These are phyloP conservation scores for Yamadazyma mexicana DNA, from an alignment of 1,139 yeast species.

Conservation along the genomic window DNA sequence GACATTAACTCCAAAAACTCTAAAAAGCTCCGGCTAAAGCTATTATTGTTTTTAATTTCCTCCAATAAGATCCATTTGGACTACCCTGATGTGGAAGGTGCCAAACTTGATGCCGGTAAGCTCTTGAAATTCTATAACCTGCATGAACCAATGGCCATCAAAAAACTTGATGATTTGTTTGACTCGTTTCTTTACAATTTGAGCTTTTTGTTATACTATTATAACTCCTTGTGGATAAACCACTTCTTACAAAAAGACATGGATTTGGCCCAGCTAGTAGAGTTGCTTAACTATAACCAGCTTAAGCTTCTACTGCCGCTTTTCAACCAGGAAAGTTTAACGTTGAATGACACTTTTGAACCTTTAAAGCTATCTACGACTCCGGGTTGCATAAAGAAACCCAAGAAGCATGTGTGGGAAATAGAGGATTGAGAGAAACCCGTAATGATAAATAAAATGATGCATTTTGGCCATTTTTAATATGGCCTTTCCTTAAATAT, in stretches of 20 bases:
- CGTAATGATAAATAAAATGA: not conserved
- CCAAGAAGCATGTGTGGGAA: not conserved
- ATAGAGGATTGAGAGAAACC: constrained; percentile 1
- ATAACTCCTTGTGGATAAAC: constrained; percentile 17
- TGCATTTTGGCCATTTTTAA: not conserved
- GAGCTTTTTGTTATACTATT: constrained; percentile 22
- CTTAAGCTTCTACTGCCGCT: constrained; percentile 9
- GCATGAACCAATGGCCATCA: constrained; percentile 3
- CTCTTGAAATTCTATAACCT: constrained; percentile 15
- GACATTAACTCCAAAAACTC: constrained; percentile 20
- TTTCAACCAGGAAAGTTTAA: constrained; percentile 9
- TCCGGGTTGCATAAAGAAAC: not conserved
- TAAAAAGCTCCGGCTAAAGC: constrained; percentile 15
- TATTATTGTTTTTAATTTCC: constrained; percentile 9
- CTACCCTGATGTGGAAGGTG: constrained; percentile 9
- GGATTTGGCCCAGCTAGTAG: constrained; percentile 15
- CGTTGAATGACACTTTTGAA: constrained; percentile 10
- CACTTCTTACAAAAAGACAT: constrained; percentile 12
- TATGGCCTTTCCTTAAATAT: not conserved
- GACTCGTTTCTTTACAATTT: constrained; percentile 39
- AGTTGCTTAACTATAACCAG: constrained; percentile 11
- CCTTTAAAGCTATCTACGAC: not conserved
- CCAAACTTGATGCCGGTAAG: constrained; percentile 4
- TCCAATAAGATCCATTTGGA: constrained; percentile 3
- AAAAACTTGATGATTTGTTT: constrained; percentile 40